phyloP scores from a whole-genome alignment of 2,329 filamentous ascomycete species.

The Penicillium fuscoglaucum region DNA sequence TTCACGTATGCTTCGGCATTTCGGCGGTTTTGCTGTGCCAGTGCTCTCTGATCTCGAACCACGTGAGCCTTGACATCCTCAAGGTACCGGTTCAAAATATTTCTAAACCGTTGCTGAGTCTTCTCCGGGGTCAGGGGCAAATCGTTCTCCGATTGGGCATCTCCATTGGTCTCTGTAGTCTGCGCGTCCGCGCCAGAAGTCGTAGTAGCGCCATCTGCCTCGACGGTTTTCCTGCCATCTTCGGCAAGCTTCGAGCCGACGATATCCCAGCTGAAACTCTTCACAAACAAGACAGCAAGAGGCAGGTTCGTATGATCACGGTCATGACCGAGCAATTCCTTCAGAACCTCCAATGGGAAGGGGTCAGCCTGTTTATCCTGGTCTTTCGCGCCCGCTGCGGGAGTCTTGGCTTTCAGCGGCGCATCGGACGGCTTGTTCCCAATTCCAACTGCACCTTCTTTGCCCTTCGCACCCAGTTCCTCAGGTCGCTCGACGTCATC shows the following conservation, averaged over 20 bases:
- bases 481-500: conserved; percentile 67
- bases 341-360: conserved; percentile 95
- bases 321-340: conserved; percentile 91
- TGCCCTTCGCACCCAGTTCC: conserved; percentile 57
- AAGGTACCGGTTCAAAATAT: conserved; percentile 82
- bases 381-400: conserved; percentile 55
- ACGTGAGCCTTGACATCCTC: conserved; percentile 90
- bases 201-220: conserved; percentile 71
- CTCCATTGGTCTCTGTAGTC: conserved; percentile 46
- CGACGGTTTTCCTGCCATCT: conserved; percentile 80
- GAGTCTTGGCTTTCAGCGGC: conserved; percentile 61
- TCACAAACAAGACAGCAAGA: conserved; percentile 90
- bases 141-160: conserved; percentile 57
- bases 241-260: conserved; percentile 72
- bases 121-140: conserved; percentile 73
- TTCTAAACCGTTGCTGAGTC: conserved; percentile 80
- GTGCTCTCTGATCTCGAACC: conserved; percentile 84
- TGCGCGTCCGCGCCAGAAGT: conserved; percentile 50
- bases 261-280: conserved; percentile 94
- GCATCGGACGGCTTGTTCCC: conserved; percentile 52
- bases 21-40: conserved; percentile 81
- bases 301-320: conserved; percentile 89
- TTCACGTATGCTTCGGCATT: conserved; percentile 99
- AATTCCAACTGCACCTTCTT: conserved; percentile 49
- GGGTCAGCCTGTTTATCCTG: conserved; percentile 75